Base-by-base conservation (phyloP, 2,329 filamentous ascomycete genomes). In the Fusarium sp. region DNA sequence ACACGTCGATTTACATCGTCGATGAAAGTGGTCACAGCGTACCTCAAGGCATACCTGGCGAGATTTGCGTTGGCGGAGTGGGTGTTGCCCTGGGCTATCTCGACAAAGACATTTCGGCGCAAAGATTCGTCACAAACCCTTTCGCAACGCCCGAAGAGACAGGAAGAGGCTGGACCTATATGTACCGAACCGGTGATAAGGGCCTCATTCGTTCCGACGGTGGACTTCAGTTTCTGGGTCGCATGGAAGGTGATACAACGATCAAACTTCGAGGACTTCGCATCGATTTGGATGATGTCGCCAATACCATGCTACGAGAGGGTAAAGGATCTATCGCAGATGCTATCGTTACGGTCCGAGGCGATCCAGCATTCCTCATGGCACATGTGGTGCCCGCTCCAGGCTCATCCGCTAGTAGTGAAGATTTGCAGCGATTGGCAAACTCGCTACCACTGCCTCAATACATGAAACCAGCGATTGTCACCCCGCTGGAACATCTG, bases 111-210 rank as follows among this genome's bases (percentile, higher is more conserved):
- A 22, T 20, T 5, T 4, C 20, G 2, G 5, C 24, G 4, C 44
- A 33, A 1, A 30, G 22, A 2, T 56, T 56, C 5, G 17, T 56
- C 0, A 6, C 14, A 0, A 56, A 50, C 5, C 8, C 6, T 2
- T 50, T 56, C n/a, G 26, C 26, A 2, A 17, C 44, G 1, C 1
- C 13, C 8, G 13, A 33, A 4, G 1, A 56, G 7, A 50, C 2
- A 5, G 7, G 3, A 13, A 49, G 9, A 6, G 1, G 9, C 0
- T 56, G 52, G 52, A 33, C 11, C 1, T 33, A 5, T 11, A 41
- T 50, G 44, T 56, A 56, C 13, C 52, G 44, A 6, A 56, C 52
- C 14, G 44, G 52, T 24, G 52, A 56, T 3, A 41, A 33, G 24
- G 44, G 52, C 1, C 52, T 50, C 1, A 32, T 56, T 2, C 44